phyloP scores from a whole-genome alignment of 225 moss, liverwort and hornwort genomes.

The Sphagnum tenellum region DNA sequence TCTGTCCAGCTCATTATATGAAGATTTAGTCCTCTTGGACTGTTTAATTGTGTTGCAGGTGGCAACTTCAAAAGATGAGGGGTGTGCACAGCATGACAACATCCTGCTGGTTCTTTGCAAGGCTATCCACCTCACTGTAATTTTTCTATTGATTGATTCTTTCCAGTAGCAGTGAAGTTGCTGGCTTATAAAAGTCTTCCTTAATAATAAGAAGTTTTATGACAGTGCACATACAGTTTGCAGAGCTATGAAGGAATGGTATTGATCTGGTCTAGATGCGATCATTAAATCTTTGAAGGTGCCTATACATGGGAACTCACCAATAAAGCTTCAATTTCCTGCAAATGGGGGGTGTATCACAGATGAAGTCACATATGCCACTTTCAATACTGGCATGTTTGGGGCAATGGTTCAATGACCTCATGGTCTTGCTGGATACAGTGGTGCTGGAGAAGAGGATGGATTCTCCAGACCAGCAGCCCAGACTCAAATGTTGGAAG shows the following conservation, averaged over 20 bases:
- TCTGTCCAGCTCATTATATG: too few relatives aligned
- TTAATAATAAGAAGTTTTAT: too few relatives aligned
- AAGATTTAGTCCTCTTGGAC: too few relatives aligned
- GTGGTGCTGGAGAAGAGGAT: conserved; percentile 48
- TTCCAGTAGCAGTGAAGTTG: too few relatives aligned
- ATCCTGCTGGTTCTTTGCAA: conserved; percentile 70
- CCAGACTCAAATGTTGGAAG: conserved; percentile 71
- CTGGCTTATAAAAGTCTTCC: too few relatives aligned
- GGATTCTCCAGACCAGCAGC: conserved; percentile 46
- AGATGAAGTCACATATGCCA: conserved; percentile 87
- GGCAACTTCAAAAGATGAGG: conserved; percentile 67
- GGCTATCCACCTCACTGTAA: conserved; percentile 69
- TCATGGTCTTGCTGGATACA: conserved; percentile 51
- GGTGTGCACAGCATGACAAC: conserved; percentile 58
- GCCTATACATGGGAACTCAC: not conserved
- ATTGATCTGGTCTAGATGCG: too few relatives aligned
- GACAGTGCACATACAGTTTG: too few relatives aligned
- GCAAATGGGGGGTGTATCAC: conserved; percentile 8
- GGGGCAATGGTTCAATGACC: conserved; percentile 71
- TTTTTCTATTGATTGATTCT: conserved; percentile 7
- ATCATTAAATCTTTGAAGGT: too few relatives aligned
- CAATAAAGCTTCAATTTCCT: not conserved
- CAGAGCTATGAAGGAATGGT: too few relatives aligned
- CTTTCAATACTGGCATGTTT: conserved; percentile 35
- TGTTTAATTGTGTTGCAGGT: conserved; percentile 22